Evolutionary conservation across 78 protist species (phyloP).

Genomic region (Dictyostelium capitatum): DNA sequence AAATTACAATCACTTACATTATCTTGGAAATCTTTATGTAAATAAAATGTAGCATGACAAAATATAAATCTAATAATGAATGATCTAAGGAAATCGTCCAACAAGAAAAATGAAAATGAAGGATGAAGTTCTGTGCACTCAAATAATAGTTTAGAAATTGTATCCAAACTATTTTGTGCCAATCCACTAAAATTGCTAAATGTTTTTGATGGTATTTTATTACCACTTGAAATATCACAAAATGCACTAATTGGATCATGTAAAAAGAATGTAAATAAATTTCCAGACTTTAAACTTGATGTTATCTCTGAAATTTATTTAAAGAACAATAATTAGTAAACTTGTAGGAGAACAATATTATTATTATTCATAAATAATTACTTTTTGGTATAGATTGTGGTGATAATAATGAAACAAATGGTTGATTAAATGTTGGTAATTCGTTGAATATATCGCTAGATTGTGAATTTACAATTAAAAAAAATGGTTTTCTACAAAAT

Average conservation of each 20-base stretch:
- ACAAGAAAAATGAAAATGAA: slow-evolving; percentile 30
- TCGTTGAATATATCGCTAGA: slow-evolving; percentile 61
- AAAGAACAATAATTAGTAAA: not conserved
- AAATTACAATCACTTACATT: slow-evolving; percentile 1
- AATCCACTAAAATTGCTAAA: not conserved
- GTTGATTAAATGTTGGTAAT: slow-evolving; percentile 70
- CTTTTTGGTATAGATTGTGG: slow-evolving; percentile 64
- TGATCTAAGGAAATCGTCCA: slow-evolving; percentile 68
- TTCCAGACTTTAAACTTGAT: slow-evolving; percentile 51
- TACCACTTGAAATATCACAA: slow-evolving; percentile 38
- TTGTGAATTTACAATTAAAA: slow-evolving; percentile 65
- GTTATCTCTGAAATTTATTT: not conserved
- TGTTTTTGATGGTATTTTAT: slow-evolving; percentile 23
- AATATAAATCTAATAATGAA: slow-evolving; percentile 77
- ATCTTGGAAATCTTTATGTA: slow-evolving; percentile 72
- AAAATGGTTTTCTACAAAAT: slow-evolving; percentile 76
- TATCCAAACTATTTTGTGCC: slow-evolving; percentile 1
- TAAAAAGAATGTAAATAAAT: slow-evolving; percentile 75
- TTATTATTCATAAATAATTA: not conserved
- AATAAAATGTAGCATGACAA: slow-evolving; percentile 57
- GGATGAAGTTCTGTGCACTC: slow-evolving; percentile 32
- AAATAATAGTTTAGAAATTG: slow-evolving; percentile 28
- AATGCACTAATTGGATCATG: slow-evolving; percentile 80
- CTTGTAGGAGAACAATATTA: not conserved
- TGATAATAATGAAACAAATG: slow-evolving; percentile 59